Evolutionary conservation across 441 rosid species (phyloP).

Genomic region (Jatropha multifida): DNA sequence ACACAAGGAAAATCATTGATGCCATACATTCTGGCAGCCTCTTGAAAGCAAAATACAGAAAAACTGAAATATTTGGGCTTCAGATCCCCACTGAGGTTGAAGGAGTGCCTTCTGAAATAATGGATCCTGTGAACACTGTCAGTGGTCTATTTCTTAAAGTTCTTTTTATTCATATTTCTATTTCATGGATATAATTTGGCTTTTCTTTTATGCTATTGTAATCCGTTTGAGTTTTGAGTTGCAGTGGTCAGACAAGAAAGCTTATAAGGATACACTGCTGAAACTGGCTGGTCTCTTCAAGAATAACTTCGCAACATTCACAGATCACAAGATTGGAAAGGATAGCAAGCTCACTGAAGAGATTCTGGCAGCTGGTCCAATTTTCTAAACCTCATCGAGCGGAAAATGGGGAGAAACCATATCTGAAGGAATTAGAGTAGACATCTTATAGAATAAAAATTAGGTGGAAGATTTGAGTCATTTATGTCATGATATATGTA

Average conservation of each 20-base stretch:
- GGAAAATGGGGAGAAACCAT: neutral
- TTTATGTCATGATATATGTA: neutral
- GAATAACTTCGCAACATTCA: constrained; percentile 44
- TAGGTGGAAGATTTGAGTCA: neutral
- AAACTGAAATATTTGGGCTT: constrained; percentile 77
- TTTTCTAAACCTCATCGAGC: constrained; percentile 14
- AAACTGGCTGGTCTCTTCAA: constrained; percentile 55
- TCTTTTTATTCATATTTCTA: neutral
- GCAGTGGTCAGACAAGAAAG: constrained; percentile 61
- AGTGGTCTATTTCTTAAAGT: constrained; percentile 27
- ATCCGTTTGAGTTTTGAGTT: constrained; percentile 9
- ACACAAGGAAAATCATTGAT: constrained; percentile 89
- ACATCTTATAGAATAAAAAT: constrained; percentile 1
- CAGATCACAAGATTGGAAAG: constrained; percentile 44
- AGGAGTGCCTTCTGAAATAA: constrained; percentile 86
- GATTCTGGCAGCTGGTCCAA: constrained; percentile 51
- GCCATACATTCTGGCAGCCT: constrained; percentile 87
- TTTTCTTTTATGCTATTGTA: neutral
- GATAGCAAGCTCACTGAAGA: constrained; percentile 42
- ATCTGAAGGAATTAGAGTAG: neutral
- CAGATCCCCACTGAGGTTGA: constrained; percentile 72
- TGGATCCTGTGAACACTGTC: constrained; percentile 77
- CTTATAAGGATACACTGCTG: constrained; percentile 46
- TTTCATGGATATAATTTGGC: neutral
- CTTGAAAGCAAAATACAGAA: constrained; percentile 65